Conservation (phyloP, 441 rosid species). For the California macrophylla region DNA sequence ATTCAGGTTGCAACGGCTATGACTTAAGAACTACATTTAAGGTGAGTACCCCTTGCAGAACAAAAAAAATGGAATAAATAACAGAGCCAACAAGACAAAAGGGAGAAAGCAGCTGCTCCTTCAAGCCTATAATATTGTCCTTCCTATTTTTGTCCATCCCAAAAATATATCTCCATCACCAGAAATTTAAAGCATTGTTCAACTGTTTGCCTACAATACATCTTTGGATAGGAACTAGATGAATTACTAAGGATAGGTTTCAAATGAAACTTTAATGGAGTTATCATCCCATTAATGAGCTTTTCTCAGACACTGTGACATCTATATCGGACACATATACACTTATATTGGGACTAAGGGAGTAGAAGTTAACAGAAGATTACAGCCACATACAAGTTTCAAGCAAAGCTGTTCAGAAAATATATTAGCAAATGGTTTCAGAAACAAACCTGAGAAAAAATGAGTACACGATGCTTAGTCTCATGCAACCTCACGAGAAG, state of each 20-base stretch:
- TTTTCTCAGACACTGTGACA: background rate
- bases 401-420: background rate
- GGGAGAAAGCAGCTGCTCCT: background rate
- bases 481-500: slow-evolving; percentile 81
- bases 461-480: slow-evolving; percentile 94
- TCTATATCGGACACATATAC: no score
- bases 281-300: background rate
- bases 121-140: background rate
- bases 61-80: background rate
- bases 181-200: background rate
- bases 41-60: background rate
- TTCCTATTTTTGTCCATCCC: background rate
- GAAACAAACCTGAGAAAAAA: slow-evolving; percentile 88
- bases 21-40: background rate
- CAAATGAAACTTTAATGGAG: background rate
- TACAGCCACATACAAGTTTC: no score
- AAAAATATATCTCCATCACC: background rate
- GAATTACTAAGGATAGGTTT: background rate
- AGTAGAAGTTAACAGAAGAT: no score
- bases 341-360: background rate
- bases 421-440: background rate
- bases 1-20: background rate
- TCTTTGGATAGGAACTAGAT: background rate
- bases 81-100: background rate
- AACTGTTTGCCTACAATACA: background rate